These are phyloP conservation scores for Metschnikowia peoriensis DNA, from an alignment of 805 yeast species.

Conservation along the genomic window DNA sequence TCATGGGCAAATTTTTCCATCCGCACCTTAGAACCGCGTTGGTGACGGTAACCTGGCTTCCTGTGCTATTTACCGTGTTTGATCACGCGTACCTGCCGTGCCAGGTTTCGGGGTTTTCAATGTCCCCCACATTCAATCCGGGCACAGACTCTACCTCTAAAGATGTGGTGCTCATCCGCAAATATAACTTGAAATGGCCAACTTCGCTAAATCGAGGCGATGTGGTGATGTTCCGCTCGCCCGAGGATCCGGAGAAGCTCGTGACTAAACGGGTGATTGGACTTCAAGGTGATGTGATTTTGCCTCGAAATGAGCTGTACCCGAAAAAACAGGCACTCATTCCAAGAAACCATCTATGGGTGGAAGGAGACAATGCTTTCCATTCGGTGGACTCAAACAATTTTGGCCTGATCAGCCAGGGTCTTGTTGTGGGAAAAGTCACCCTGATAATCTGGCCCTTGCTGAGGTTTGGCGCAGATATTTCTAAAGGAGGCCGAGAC, in stretches of 20 bases:
- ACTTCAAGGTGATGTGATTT: constrained; percentile 64
- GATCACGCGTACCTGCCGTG: constrained; percentile 75
- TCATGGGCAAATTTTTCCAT: constrained; percentile 2
- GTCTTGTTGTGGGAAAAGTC: constrained; percentile 77
- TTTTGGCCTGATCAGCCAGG: constrained; percentile 86
- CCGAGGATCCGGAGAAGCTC: constrained; percentile 72
- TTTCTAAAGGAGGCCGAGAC: constrained; percentile 16
- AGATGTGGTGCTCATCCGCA: constrained; percentile 70
- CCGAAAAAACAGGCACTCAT: constrained; percentile 59
- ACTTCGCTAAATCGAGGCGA: constrained; percentile 58
- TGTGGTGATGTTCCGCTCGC: constrained; percentile 74
- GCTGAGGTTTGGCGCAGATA: constrained; percentile 28
- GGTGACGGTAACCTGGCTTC: constrained; percentile 60
- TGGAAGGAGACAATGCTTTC: constrained; percentile 83
- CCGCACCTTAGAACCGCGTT: constrained; percentile 24
- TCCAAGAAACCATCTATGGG: constrained; percentile 87
- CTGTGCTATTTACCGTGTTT: constrained; percentile 65
- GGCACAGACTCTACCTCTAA: constrained; percentile 42
- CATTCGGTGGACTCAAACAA: constrained; percentile 83
- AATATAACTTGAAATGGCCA: constrained; percentile 51
- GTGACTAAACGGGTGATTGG: constrained; percentile 80
- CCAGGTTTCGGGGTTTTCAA: constrained; percentile 74
- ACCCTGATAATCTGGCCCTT: constrained; percentile 67
- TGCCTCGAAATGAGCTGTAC: constrained; percentile 59
- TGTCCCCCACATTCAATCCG: constrained; percentile 89